Percentiles rank a stretch among this genome's conserved stretches.
phyloP scores from a whole-genome alignment of 2,329 filamentous ascomycete species.

The Cercospora nicotianae region DNA sequence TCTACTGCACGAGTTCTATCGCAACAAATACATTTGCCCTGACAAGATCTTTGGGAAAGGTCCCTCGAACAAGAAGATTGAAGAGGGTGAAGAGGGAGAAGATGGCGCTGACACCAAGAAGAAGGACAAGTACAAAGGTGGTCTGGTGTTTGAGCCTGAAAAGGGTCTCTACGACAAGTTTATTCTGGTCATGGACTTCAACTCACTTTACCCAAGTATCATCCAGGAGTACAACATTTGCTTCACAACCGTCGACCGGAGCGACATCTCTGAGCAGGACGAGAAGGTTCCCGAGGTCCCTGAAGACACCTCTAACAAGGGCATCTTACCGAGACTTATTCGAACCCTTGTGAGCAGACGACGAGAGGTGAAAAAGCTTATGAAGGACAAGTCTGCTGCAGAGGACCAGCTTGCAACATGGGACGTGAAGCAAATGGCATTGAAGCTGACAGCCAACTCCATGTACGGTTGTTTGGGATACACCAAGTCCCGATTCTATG shows the following conservation, averaged over 20 bases:
- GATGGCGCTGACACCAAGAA: constrained; percentile 76
- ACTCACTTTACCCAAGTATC: constrained; percentile 96
- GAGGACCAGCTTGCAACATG: constrained; percentile 85
- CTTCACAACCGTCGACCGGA: constrained; percentile 92
- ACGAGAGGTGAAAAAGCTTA: constrained; percentile 89
- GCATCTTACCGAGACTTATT: constrained; percentile 87
- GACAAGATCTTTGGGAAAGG: constrained; percentile 86
- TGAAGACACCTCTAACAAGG: constrained; percentile 67
- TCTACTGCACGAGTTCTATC: constrained; percentile 92
- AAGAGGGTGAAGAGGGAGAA: constrained; percentile 70
- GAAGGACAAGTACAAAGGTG: constrained; percentile 99
- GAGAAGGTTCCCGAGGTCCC: constrained; percentile 89
- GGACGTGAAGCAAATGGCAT: constrained; percentile 95
- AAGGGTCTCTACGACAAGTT: constrained; percentile 98
- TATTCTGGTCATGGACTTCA: constrained; percentile 99
- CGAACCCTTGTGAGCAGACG: constrained; percentile 85
- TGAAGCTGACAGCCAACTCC: constrained; percentile 97
- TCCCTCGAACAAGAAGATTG: constrained; percentile 60
- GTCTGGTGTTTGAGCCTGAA: constrained; percentile 96
- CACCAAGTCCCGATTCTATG: constrained; percentile 95
- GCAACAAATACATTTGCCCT: constrained; percentile 96
- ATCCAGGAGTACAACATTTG: constrained; percentile 99
- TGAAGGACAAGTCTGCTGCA: constrained; percentile 90
- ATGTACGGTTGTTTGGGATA: constrained; percentile 99
- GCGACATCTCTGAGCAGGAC: constrained; percentile 71